Conservation (phyloP, 208 protist species). For the Novymonas esmeraldas region DNA sequence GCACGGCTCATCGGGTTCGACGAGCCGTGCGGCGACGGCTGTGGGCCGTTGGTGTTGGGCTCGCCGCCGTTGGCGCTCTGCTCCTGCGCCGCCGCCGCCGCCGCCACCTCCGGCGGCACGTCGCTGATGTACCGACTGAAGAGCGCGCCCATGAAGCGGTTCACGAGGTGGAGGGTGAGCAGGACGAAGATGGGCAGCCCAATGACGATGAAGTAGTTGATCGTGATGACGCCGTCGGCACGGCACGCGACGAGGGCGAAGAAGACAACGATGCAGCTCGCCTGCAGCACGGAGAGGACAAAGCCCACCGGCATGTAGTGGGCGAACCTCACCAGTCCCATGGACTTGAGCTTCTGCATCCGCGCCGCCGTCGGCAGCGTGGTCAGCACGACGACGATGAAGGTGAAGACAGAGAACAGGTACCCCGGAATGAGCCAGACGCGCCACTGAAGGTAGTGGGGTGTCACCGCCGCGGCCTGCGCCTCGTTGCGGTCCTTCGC, state of each 20-base stretch:
- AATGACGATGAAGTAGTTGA: conserved; percentile 73
- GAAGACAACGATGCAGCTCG: conserved; percentile 39
- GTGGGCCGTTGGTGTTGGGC: not conserved
- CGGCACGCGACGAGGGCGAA: conserved; percentile 69
- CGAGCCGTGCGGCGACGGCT: not conserved
- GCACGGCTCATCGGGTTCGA: conserved; percentile 19
- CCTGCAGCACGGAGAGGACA: conserved; percentile 38
- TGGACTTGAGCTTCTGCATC: conserved; percentile 18
- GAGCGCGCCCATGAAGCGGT: conserved; percentile 19
- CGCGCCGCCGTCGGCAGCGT: conserved; percentile 22
- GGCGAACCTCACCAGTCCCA: conserved; percentile 32
- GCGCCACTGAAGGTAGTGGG: conserved; percentile 60
- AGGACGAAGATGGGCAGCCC: conserved; percentile 54
- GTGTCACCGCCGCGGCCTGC: conserved; percentile 17
- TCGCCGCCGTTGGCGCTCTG: conserved; percentile 21
- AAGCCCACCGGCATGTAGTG: conserved; percentile 37
- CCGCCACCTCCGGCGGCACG: conserved; percentile 22
- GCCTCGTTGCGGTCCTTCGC: conserved; percentile 66
- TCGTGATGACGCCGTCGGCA: conserved; percentile 64
- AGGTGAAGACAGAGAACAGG: conserved; percentile 41
- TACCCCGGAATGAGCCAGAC: conserved; percentile 73
- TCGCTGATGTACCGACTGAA: conserved; percentile 22
- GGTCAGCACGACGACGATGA: conserved; percentile 24
- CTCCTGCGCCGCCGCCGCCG: conserved; percentile 5
- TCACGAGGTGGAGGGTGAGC: conserved; percentile 38